Evolutionary conservation across 495 filamentous ascomycete species (phyloP).

Genomic region (Tuber aestivum): DNA sequence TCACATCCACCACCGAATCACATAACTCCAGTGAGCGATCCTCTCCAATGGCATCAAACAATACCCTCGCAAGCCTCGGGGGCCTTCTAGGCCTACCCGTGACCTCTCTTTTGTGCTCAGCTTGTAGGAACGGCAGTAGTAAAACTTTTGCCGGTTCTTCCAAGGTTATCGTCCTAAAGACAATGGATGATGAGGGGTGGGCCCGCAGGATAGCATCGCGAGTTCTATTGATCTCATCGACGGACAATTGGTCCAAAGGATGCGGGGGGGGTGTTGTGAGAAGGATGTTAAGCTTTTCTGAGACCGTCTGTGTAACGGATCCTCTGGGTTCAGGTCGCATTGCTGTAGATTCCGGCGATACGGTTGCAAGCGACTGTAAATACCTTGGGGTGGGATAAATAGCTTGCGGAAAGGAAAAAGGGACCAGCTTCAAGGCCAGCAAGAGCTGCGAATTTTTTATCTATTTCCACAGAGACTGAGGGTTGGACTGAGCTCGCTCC

Average conservation of each 20-base stretch:
- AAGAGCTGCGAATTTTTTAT: slow-evolving; percentile 17
- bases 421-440: slow-evolving; percentile 16
- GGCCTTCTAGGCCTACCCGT: slow-evolving; percentile 45
- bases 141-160: slow-evolving; percentile 52
- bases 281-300: slow-evolving; percentile 31
- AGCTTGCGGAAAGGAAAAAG: slow-evolving; percentile 4
- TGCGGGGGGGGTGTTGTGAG: slow-evolving; percentile 34
- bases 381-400: slow-evolving; percentile 11
- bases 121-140: slow-evolving; percentile 45
- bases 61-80: slow-evolving; percentile 55
- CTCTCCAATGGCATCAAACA: slow-evolving; percentile 60
- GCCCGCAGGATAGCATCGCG: slow-evolving; percentile 34
- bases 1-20: slow-evolving; percentile 60
- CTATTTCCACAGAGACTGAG: slow-evolving; percentile 11
- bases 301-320: slow-evolving; percentile 36
- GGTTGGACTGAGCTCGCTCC: slow-evolving; percentile 19
- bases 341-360: slow-evolving; percentile 24
- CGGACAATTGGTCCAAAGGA: slow-evolving; percentile 42
- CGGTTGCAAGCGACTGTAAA: slow-evolving; percentile 17
- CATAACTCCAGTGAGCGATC: slow-evolving; percentile 56
- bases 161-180: slow-evolving; percentile 53
- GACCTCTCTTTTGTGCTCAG: slow-evolving; percentile 41
- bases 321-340: slow-evolving; percentile 30
- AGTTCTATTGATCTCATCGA: slow-evolving; percentile 38
- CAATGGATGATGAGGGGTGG: slow-evolving; percentile 25